phyloP scores from a whole-genome alignment of 2,329 filamentous ascomycete genomes.

The Diaporthe australafricana region DNA sequence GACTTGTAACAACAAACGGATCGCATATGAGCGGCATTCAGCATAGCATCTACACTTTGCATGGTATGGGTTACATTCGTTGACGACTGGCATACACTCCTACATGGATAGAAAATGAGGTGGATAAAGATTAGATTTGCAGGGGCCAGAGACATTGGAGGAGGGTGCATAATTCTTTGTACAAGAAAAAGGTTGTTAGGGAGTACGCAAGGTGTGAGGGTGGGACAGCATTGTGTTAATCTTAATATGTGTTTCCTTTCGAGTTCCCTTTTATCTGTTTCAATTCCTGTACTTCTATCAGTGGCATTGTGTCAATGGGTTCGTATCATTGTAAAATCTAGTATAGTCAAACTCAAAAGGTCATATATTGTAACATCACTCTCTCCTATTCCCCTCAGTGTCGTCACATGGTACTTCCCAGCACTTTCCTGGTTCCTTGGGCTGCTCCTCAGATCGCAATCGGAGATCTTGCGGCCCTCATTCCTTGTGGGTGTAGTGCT shows the following conservation, averaged over 20 bases:
- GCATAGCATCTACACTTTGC: slow-evolving; percentile 24
- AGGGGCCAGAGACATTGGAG: not conserved
- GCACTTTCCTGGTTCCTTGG: not conserved
- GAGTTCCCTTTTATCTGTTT: not conserved
- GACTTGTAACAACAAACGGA: slow-evolving; percentile 19
- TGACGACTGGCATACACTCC: slow-evolving; percentile 11
- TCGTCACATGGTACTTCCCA: not conserved
- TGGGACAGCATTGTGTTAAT: slow-evolving; percentile 2
- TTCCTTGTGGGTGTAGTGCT: not conserved
- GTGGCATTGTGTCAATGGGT: not conserved
- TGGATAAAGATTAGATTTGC: slow-evolving; percentile 25
- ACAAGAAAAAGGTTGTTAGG: not conserved
- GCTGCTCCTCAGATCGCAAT: not conserved
- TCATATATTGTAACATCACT: not conserved
- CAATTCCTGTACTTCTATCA: not conserved
- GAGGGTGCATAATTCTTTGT: slow-evolving; percentile 1
- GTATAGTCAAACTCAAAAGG: not conserved
- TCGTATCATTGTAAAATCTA: not conserved
- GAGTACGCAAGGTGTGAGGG: not conserved
- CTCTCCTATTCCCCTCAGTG: not conserved
- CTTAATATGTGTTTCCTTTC: not conserved
- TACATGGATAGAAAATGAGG: slow-evolving; percentile 10
- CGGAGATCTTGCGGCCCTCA: not conserved
- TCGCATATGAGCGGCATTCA: slow-evolving; percentile 24
- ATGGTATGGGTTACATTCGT: slow-evolving; percentile 23